Conservation (phyloP, 169 alveolate genomes). For the Perkinsus chesapeaki region DNA sequence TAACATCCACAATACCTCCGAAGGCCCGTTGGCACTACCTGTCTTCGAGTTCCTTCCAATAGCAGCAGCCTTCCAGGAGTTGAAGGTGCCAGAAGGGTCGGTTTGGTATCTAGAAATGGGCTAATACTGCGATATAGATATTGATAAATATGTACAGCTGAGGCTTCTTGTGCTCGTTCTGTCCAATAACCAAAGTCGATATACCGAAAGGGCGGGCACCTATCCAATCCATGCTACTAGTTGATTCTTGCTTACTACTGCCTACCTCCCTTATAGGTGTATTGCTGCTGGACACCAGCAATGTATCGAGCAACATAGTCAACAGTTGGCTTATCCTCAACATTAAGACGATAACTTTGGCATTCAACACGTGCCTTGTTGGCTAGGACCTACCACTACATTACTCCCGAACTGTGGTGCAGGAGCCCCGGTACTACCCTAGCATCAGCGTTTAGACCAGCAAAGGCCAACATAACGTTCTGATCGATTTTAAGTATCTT, state of each 20-base stretch:
- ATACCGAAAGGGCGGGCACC: constrained; percentile 96
- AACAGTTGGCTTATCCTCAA: constrained; percentile 90
- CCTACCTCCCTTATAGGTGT: constrained; percentile 91
- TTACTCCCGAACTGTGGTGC: constrained; percentile 14
- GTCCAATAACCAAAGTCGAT: constrained; percentile 88
- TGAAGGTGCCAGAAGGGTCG: constrained; percentile 95
- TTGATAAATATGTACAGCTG: constrained; percentile 14
- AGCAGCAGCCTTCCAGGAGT: constrained; percentile 95
- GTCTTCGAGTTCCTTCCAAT: constrained; percentile 92
- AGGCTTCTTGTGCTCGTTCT: neutral
- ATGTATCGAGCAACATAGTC: constrained; percentile 89
- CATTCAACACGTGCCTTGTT: constrained; percentile 89
- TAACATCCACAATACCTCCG: neutral
- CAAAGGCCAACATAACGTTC: constrained; percentile 87
- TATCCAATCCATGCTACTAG: neutral
- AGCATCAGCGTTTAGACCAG: constrained; percentile 99
- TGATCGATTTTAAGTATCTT: constrained; percentile 88
- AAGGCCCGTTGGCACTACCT: neutral
- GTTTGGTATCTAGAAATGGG: constrained; percentile 74
- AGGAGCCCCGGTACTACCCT: constrained; percentile 90
- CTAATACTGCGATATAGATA: constrained; percentile 77
- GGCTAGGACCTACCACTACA: neutral
- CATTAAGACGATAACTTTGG: constrained; percentile 87
- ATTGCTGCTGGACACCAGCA: constrained; percentile 87
- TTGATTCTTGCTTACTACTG: neutral